phyloP scores from a whole-genome alignment of 495 filamentous ascomycete genomes.

The Astrothelium macrocarpum region DNA sequence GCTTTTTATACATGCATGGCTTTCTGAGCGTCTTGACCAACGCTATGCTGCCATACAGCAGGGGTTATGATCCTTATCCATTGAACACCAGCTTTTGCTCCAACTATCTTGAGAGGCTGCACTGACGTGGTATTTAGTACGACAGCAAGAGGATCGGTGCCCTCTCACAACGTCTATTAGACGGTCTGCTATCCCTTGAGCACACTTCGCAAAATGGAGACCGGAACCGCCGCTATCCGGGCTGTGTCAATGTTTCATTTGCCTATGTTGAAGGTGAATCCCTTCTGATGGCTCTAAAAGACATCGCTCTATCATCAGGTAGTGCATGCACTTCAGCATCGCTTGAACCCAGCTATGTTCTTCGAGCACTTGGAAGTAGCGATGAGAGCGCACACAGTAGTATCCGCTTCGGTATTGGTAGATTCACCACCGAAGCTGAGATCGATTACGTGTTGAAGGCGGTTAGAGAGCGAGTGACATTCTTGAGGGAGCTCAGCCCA shows the following conservation, averaged over 20 bases:
- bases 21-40: slow-evolving; percentile 40
- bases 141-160: slow-evolving; percentile 72
- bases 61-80: slow-evolving; percentile 38
- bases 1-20: slow-evolving; percentile 58
- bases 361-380: slow-evolving; percentile 85
- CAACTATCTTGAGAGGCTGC: background rate
- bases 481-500: slow-evolving; percentile 90
- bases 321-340: slow-evolving; percentile 97
- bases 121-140: slow-evolving; percentile 50
- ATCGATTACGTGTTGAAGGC: slow-evolving; percentile 98
- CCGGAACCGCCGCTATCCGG: slow-evolving; percentile 73
- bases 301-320: slow-evolving; percentile 93
- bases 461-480: slow-evolving; percentile 76
- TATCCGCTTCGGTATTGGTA: slow-evolving; percentile 94
- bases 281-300: slow-evolving; percentile 94
- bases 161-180: slow-evolving; percentile 73
- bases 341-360: slow-evolving; percentile 89
- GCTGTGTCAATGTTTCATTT: slow-evolving; percentile 97
- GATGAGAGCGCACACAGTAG: slow-evolving; percentile 96
- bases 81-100: background rate
- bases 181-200: slow-evolving; percentile 76
- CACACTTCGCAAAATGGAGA: slow-evolving; percentile 90
- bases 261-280: slow-evolving; percentile 98
- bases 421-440: slow-evolving; percentile 90
- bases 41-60: slow-evolving; percentile 46